Conservation (phyloP, 2,329 filamentous ascomycete genomes). For the Aspergillus sojae region DNA sequence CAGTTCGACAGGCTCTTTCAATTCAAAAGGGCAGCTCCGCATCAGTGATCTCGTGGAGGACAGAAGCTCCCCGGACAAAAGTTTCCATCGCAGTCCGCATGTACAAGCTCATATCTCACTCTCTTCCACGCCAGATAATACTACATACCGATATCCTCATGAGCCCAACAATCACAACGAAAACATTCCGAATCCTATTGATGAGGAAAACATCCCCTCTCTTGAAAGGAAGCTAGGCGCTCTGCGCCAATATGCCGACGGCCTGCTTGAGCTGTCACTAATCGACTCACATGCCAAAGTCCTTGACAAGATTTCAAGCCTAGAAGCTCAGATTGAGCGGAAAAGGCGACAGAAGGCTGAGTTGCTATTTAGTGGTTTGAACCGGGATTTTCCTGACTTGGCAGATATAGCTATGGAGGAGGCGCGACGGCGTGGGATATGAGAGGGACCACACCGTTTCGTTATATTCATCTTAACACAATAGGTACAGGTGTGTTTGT, state of each 20-base stretch:
- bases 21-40: constrained; percentile 13
- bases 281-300: constrained; percentile 28
- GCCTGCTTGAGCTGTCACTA: constrained; percentile 28
- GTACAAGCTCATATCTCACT: not conserved
- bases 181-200: not conserved
- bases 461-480: not conserved
- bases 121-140: not conserved
- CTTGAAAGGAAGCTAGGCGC: constrained; percentile 24
- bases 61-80: not conserved
- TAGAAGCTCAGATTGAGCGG: constrained; percentile 23
- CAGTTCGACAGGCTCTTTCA: not conserved
- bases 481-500: no score
- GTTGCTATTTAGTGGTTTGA: constrained; percentile 15
- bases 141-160: not conserved
- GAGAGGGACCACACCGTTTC: not conserved
- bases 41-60: constrained; percentile 17
- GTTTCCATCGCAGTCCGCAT: not conserved
- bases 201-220: constrained; percentile 16
- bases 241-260: constrained; percentile 27
- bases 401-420: constrained; percentile 22
- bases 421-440: constrained; percentile 21
- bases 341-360: constrained; percentile 21
- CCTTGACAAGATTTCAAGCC: constrained; percentile 21
- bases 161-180: not conserved
- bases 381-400: constrained; percentile 25